Base-by-base conservation (phyloP, 129 eudicot genomes). In the Ambrosia artemisiifolia region DNA sequence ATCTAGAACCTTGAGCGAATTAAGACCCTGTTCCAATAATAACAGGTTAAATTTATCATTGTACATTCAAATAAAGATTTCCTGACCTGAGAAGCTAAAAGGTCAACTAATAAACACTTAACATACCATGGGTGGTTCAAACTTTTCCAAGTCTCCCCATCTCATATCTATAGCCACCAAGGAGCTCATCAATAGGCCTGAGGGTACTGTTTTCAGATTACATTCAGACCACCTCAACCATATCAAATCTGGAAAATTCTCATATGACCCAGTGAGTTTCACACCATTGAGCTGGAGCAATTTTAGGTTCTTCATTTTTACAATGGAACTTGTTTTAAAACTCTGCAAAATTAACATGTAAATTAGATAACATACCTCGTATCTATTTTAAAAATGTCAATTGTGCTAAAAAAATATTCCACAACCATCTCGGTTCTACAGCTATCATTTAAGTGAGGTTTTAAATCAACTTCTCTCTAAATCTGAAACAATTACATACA, bases 1-100 rank as follows among this genome's bases (percentile, higher is more conserved):
- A 71, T 71, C 50, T 44, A 81, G 74, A 28, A 70, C 19, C 40
- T 75, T 81, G 18, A 81, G 57, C 8, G 51, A 65, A 7, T 16
- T 17, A 32, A 76, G 81, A 44, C 46, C 38, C 86, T 82, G 74
- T 4, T 53, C 53, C n/a, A 77, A 61, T 47, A 51, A 59, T 51
- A 11, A 34, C 10, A 43, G 42, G 4, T 32, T 11, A 13, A 30
- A 44, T 49, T 12, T 28, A 40, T 32, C 20, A 57, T 3, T 35
- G 8, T 35, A 18, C 50, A 64, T 16, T 17, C 49, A 59, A 38
- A 5, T 24, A 24, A 24, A 24, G 28, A 24, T 24, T 24, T 24
- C 28, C 28, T 24, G 1, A 24, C 0, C 28, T 24, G 1, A 24
- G 28, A 24, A 0, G 28, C 28, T 24, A 24, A 24, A 24, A 24